phyloP scores from a whole-genome alignment of 352 stramenopile species.

The Pythium aristosporum region DNA sequence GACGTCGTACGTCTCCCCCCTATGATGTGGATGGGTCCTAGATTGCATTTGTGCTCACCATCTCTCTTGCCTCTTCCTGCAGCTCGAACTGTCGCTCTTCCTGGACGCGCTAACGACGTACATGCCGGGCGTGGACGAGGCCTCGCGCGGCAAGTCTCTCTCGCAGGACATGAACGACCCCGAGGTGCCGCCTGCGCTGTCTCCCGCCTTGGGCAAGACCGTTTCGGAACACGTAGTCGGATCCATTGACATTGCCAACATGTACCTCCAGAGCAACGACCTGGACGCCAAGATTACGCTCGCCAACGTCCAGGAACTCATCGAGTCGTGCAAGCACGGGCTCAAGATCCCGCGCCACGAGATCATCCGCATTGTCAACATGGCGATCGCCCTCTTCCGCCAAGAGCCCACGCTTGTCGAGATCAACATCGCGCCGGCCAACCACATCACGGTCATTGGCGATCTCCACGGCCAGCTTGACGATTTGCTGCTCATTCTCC shows the following conservation, averaged over 20 bases:
- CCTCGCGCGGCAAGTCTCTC: conserved; percentile 17
- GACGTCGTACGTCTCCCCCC: conserved; percentile 51
- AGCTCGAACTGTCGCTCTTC: conserved; percentile 82
- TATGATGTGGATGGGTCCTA: background rate
- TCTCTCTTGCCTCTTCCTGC: conserved; percentile 1
- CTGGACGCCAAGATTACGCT: conserved; percentile 65
- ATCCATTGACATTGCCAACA: conserved; percentile 82
- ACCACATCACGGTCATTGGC: conserved; percentile 78
- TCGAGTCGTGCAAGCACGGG: conserved; percentile 78
- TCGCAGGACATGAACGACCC: conserved; percentile 20
- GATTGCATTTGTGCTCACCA: background rate
- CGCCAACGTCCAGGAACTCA: conserved; percentile 60
- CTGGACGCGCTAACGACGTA: conserved; percentile 73
- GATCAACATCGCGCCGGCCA: conserved; percentile 61
- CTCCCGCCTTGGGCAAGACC: conserved; percentile 36
- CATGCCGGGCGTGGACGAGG: conserved; percentile 67
- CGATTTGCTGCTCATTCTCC: conserved; percentile 80
- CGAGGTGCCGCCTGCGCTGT: conserved; percentile 15
- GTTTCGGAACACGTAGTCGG: conserved; percentile 64
- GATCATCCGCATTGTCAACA: conserved; percentile 71
- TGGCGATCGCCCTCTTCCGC: conserved; percentile 51
- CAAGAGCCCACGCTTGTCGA: conserved; percentile 64
- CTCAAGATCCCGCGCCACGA: conserved; percentile 76
- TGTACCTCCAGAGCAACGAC: conserved; percentile 70
- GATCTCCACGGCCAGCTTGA: conserved; percentile 87